Evolutionary conservation across 202 grass and related monocot species (phyloP).

Genomic region (Dendrocalamus latiflorus): DNA sequence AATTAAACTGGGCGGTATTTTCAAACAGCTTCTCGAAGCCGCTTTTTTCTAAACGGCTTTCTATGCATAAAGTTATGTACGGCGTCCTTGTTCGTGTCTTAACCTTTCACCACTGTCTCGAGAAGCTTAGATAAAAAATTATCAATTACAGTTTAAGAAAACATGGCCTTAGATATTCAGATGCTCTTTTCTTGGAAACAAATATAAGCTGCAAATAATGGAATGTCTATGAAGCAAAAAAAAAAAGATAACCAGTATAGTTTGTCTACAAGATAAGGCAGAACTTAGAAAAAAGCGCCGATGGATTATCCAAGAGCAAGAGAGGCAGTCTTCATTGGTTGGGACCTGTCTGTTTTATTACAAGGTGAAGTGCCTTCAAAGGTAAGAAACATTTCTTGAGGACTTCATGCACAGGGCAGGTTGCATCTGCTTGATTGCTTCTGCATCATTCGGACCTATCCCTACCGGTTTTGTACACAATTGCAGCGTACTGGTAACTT

Average conservation of each 20-base stretch:
- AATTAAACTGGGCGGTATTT: no score
- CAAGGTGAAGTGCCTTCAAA: constrained; percentile 17
- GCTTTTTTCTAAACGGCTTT: no score
- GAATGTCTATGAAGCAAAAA: not conserved
- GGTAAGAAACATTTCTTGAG: constrained; percentile 10
- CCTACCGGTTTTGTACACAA: not conserved
- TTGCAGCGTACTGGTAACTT: not conserved
- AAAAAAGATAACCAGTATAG: not conserved
- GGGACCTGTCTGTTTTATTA: not conserved
- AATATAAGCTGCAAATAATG: not conserved
- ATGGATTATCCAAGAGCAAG: not conserved
- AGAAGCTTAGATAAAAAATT: no score
- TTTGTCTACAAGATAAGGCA: not conserved
- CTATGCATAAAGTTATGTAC: no score
- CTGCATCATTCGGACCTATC: not conserved
- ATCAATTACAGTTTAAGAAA: no score
- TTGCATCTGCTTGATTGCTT: not conserved
- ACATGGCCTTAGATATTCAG: no score
- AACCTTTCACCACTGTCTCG: no score
- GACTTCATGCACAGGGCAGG: not conserved
- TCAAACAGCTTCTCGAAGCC: no score
- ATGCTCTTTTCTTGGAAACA: not conserved
- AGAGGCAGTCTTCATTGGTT: not conserved
- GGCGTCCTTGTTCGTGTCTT: no score
- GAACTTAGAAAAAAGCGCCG: no score